These are phyloP conservation scores for Dianthus caryophyllus DNA, from an alignment of 148 eudicot species.

Conservation along the genomic window DNA sequence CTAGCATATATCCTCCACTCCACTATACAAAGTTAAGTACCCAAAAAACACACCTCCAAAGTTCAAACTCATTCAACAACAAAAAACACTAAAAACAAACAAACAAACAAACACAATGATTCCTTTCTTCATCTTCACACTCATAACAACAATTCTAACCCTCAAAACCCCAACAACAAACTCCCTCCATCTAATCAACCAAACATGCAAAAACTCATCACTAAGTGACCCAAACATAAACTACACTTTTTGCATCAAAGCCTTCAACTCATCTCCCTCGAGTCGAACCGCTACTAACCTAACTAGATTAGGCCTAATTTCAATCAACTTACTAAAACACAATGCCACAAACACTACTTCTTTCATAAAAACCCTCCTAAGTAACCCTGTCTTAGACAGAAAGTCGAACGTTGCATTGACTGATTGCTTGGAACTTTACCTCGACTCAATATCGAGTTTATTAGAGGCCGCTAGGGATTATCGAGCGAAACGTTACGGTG, in stretches of 20 bases:
- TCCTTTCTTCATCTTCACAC: not conserved
- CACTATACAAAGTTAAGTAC: too few relatives aligned
- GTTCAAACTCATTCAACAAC: not conserved
- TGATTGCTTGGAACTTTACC: slow-evolving; percentile 42
- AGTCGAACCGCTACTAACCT: slow-evolving; percentile 36
- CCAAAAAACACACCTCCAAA: too few relatives aligned
- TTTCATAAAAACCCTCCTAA: slow-evolving; percentile 27
- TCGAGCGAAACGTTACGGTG: slow-evolving; percentile 24
- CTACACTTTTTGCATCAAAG: slow-evolving; percentile 39
- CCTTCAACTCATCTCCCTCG: slow-evolving; percentile 36
- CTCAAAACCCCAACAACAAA: slow-evolving; percentile 8
- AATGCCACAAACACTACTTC: slow-evolving; percentile 43
- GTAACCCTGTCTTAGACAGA: slow-evolving; percentile 15
- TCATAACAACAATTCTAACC: not conserved
- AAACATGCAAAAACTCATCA: slow-evolving; percentile 43
- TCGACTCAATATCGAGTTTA: slow-evolving; percentile 13
- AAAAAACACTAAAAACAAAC: not conserved
- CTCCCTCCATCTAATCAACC: slow-evolving; percentile 24
- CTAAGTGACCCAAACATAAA: slow-evolving; percentile 32
- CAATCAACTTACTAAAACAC: slow-evolving; percentile 41
- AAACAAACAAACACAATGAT: slow-evolving; percentile 1
- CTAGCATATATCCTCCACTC: not conserved
- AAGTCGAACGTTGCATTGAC: slow-evolving; percentile 26
- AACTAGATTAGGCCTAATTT: slow-evolving; percentile 42
- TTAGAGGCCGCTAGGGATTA: slow-evolving; percentile 35